Evolutionary conservation across 768 basidiomycete genomes (phyloP).

Genomic region (Hericium rajendrae): DNA sequence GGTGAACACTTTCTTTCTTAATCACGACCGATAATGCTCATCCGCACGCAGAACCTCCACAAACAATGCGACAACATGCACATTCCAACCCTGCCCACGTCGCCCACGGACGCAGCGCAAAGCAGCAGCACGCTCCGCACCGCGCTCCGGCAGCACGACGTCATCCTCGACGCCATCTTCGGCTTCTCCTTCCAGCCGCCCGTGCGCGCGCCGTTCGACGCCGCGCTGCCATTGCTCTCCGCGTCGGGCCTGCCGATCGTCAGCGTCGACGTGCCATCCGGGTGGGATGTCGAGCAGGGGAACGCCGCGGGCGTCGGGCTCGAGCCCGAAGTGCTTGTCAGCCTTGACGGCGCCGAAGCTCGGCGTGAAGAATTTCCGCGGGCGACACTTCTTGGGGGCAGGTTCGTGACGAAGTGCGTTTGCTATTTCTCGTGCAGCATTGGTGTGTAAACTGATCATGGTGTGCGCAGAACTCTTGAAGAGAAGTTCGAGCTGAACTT

Average conservation of each 20-base stretch:
- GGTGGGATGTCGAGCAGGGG: slow-evolving; percentile 90
- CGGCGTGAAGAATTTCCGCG: slow-evolving; percentile 68
- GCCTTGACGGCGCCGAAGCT: slow-evolving; percentile 94
- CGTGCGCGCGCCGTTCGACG: slow-evolving; percentile 79
- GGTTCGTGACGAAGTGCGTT: slow-evolving; percentile 77
- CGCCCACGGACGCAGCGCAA: slow-evolving; percentile 26
- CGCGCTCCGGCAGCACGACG: slow-evolving; percentile 54
- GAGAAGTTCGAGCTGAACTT: slow-evolving; percentile 72
- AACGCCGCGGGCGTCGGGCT: slow-evolving; percentile 46
- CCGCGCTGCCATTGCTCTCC: slow-evolving; percentile 56
- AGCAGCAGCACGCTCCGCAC: slow-evolving; percentile 30
- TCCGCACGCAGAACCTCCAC: slow-evolving; percentile 55
- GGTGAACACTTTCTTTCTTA: slow-evolving; percentile 25
- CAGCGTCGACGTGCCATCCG: slow-evolving; percentile 92
- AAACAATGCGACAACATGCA: slow-evolving; percentile 84
- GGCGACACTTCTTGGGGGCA: slow-evolving; percentile 90
- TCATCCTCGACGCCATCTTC: slow-evolving; percentile 93
- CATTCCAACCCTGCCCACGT: slow-evolving; percentile 57
- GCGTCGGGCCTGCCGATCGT: slow-evolving; percentile 70
- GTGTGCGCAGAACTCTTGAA: slow-evolving; percentile 45
- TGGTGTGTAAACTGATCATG: neutral
- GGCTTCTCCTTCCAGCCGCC: slow-evolving; percentile 96
- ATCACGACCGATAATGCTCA: neutral
- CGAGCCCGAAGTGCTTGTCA: slow-evolving; percentile 72
- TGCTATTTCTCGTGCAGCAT: slow-evolving; percentile 20